Conservation (phyloP, 345 rosid genomes). For the Stellera chamaejasme region DNA sequence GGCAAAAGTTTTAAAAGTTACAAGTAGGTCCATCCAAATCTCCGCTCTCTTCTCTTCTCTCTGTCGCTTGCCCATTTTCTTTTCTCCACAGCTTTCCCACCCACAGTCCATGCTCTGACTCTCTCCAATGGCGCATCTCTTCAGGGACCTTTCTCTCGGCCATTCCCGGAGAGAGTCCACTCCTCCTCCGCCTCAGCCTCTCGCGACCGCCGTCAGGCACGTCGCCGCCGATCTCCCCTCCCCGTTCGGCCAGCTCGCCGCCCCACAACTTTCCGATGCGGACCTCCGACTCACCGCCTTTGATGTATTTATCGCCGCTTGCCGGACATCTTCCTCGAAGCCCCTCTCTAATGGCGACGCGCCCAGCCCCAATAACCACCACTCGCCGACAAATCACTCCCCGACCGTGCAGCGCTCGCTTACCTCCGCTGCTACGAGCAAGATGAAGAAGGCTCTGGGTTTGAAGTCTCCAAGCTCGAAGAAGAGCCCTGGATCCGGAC, state of each 20-base stretch:
- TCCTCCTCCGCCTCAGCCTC: conserved; percentile 20
- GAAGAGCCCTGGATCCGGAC: conserved; percentile 57
- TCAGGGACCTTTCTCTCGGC: conserved; percentile 88
- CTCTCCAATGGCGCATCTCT: conserved; percentile 78
- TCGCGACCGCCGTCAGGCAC: conserved; percentile 18
- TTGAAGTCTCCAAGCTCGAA: conserved; percentile 64
- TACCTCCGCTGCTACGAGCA: conserved; percentile 86
- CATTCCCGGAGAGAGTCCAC: conserved; percentile 75
- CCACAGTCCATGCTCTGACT: conserved; percentile 10
- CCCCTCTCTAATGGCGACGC: conserved; percentile 38
- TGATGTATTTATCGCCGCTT: conserved; percentile 89
- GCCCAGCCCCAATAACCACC: conserved; percentile 10
- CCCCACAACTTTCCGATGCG: conserved; percentile 55
- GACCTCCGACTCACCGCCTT: conserved; percentile 80
- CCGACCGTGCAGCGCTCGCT: conserved; percentile 76
- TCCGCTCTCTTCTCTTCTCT: background rate
- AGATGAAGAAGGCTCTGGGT: conserved; percentile 93
- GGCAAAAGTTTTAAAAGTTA: too few relatives aligned
- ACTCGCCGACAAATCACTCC: conserved; percentile 30
- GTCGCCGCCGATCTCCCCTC: conserved; percentile 48
- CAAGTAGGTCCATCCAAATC: too few relatives aligned
- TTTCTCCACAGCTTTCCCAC: background rate
- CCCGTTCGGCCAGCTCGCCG: conserved; percentile 70
- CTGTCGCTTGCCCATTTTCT: background rate
- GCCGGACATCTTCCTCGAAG: conserved; percentile 75